phyloP scores from a whole-genome alignment of 2,329 filamentous ascomycete species.

The Xylaria sp. region DNA sequence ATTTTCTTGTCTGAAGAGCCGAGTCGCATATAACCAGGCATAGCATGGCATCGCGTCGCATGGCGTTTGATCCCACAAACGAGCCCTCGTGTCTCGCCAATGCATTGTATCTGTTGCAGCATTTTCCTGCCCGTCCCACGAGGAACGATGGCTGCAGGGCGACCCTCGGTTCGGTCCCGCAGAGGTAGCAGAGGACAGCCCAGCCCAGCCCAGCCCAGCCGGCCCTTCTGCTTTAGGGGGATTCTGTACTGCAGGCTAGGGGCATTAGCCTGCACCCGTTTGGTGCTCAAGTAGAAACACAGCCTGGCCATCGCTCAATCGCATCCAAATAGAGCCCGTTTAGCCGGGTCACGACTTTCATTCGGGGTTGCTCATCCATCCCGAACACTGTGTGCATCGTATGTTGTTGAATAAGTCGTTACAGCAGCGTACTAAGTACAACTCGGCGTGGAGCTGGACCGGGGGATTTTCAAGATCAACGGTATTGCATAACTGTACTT shows the following conservation, averaged over 20 bases:
- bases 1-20: conserved; percentile 26
- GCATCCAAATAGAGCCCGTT: conserved; percentile 14
- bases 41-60: conserved; percentile 21
- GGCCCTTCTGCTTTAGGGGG: neutral
- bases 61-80: conserved; percentile 36
- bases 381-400: neutral
- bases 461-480: conserved; percentile 1
- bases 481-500: neutral
- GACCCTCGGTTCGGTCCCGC: conserved; percentile 15
- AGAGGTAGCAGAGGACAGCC: neutral
- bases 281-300: conserved; percentile 22
- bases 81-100: conserved; percentile 30
- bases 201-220: neutral
- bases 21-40: conserved; percentile 22
- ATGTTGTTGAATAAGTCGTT: neutral
- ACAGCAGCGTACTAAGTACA: neutral
- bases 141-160: conserved; percentile 27
- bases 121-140: conserved; percentile 23
- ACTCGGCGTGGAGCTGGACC: neutral
- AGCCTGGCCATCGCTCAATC: neutral
- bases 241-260: neutral
- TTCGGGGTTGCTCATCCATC: no score
- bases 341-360: conserved; percentile 12
- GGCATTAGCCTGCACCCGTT: conserved; percentile 17
- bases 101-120: conserved; percentile 17